These are phyloP conservation scores for Lodderomyces pseudojiufengensis DNA, from an alignment of 1,139 yeast species.

Conservation along the genomic window DNA sequence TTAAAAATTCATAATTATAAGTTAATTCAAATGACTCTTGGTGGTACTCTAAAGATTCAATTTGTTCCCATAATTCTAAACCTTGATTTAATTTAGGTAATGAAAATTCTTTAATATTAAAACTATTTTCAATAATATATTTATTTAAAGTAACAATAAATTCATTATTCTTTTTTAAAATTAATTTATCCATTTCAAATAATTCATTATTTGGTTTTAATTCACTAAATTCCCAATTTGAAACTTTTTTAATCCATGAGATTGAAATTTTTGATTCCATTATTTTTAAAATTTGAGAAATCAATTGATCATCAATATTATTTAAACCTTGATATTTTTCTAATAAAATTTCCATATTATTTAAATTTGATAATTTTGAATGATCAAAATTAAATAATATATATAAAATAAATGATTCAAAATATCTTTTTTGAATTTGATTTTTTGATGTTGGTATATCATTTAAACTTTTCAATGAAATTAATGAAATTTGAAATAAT, in stretches of 20 bases:
- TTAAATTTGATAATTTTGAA: conserved; percentile 41
- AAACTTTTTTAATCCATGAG: conserved; percentile 59
- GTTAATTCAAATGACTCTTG: conserved; percentile 15
- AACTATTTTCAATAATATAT: conserved; percentile 47
- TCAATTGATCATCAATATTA: conserved; percentile 56
- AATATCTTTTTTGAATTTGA: conserved; percentile 31
- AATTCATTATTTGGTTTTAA: conserved; percentile 37
- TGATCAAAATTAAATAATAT: conserved; percentile 47
- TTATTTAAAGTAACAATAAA: conserved; percentile 56
- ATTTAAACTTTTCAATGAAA: conserved; percentile 40
- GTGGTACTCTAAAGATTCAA: conserved; percentile 24
- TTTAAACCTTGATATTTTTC: conserved; percentile 56
- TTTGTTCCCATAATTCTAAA: conserved; percentile 17
- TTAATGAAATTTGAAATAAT: conserved; percentile 61
- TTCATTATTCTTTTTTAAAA: conserved; percentile 32
- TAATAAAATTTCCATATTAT: conserved; percentile 9
- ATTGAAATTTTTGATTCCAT: conserved; percentile 51
- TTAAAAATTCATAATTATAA: conserved; percentile 62
- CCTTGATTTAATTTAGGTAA: conserved; percentile 5
- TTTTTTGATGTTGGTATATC: conserved; percentile 21
- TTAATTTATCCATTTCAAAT: conserved; percentile 40
- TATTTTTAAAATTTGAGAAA: conserved; percentile 51
- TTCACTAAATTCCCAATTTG: conserved; percentile 63
- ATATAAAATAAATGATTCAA: conserved; percentile 41
- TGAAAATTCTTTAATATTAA: conserved; percentile 15